A percentile compares a stretch with the other conserved stretches of the same genome.
These are phyloP conservation scores for Alternaria conjuncta DNA, from an alignment of 2,329 filamentous ascomycete species.

Conservation along the genomic window DNA sequence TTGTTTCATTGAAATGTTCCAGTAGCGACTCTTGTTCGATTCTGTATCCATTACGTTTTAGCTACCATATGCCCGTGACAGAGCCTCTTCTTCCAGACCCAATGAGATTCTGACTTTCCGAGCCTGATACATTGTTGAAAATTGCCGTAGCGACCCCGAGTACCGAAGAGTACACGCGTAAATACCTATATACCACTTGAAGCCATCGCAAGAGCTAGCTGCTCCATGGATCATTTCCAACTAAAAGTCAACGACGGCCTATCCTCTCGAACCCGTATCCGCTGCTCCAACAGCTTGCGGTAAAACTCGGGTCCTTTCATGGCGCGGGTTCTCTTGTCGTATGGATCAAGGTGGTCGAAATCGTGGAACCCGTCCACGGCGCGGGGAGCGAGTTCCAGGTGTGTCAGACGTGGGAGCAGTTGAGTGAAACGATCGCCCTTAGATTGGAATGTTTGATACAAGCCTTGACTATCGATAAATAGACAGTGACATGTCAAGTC, in stretches of 20 bases:
- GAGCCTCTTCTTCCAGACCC: not conserved
- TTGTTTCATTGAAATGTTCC: no score
- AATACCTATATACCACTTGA: no score
- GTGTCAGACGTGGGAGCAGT: not conserved
- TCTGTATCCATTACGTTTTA: not conserved
- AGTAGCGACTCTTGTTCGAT: not conserved
- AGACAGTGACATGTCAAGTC: no score
- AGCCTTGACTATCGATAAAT: no score
- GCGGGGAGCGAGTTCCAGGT: not conserved
- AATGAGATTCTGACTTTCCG: not conserved
- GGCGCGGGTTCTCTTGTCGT: not conserved
- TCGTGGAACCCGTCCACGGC: not conserved
- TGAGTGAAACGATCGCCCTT: not conserved
- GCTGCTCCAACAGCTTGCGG: not conserved
- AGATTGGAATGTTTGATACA: no score
- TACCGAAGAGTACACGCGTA: not conserved
- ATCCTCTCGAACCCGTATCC: not conserved
- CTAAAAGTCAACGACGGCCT: not conserved
- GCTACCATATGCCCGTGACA: not conserved
- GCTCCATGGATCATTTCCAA: not conserved
- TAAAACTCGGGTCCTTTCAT: not conserved
- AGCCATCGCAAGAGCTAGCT: not conserved
- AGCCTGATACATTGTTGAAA: rapidly evolving
- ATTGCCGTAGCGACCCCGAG: not conserved
- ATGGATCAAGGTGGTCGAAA: not conserved